Evolutionary conservation across 352 stramenopile species (phyloP), one percentile per base, ranked within the genome.

Genomic region (Globisporangium cylindrosporum): DNA sequence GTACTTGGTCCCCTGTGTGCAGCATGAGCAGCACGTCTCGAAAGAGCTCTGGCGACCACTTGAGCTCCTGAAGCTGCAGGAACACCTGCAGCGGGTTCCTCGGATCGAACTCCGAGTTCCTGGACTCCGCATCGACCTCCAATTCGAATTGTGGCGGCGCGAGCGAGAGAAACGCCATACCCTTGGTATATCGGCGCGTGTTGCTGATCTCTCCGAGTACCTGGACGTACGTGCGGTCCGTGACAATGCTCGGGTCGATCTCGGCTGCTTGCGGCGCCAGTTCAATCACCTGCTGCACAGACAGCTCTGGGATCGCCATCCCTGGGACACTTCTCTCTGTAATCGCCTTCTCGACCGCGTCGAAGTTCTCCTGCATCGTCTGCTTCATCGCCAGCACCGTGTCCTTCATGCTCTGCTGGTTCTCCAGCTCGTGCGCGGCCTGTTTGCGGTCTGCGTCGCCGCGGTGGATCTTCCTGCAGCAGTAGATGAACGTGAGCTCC

Each of bases 111-210:
- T 61, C 36, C 20, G 24, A 22, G 14, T 51, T 62, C 5, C 29
- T 59, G 1, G 46, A 10, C 24, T 29, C 4, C 4, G 2, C 24
- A 14, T 9, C 3, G 14, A 15, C 24, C 34, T 43, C 24, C 36
- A 18, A 38, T 10, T 14, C 41, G 25, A 32, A 53, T 5, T n/a
- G 36, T 4, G 46, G 54, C 4, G 68, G 49, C 18, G 48, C 69
- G 14, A 85, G 66, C 7, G 77, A 82, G n/a, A 87, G 49, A 66
- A 87, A 85, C 14, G 77, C 66, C 66, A 83, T 78, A 14, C 79
- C 79, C 48, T 82, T 84, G 56, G 73, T 83, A 56, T 83, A 87
- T 0, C 69, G 69, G 56, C 77, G 75, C 38, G 85, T 61, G 38
- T 73, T 73, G 6, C 65, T 73, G 46, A 87, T 81, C 64, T 75